Evolutionary conservation across 805 yeast genomes (phyloP), one percentile per base, ranked within the genome.

Genomic region (Candida alai): DNA sequence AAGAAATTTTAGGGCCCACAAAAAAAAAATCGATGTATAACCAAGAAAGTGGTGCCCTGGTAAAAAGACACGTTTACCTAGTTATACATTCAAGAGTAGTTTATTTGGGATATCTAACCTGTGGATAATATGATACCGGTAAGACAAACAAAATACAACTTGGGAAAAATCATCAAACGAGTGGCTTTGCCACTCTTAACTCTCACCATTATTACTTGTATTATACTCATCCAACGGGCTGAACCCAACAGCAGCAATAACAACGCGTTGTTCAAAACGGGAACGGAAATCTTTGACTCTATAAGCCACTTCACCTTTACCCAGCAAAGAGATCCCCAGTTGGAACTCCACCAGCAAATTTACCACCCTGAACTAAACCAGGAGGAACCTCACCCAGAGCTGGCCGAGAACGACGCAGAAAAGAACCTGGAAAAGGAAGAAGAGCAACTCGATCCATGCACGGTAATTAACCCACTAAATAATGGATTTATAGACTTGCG

Each of bases 401-500:
- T 9, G 13, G 17, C 13, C 3, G 24, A 22, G 13, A n/a, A 22
- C 16, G 24, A 15, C 13, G 23, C 14, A 7, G 5, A 25, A 6
- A 14, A 23, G 20, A 28, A 25, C 14, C 23, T n/a, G 26, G 22
- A 22, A 27, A 20, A 40, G 25, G 41, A 41, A 15, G 38, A 36
- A 9, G 21, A 19, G 2, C 29, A 30, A 11, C 29, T 47, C 10
- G 69, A 62, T 19, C 59, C 62, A 6, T 66, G 73, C 32, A 66
- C 73, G 2, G 62, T 63, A 3, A 37, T 57, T 19, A 58, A 56
- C 35, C 70, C 70, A 0, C 32, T 48, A 11, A 48, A 63, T 70
- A 53, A 69, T 55, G 48, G 79, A 62, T 62, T 77, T 65, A 61
- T 75, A 60, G 55, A 70, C 62, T 54, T 78, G 63, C 35, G 75